Evolutionary conservation across 2,329 filamentous ascomycete genomes (phyloP), one percentile per base, ranked within the genome.

Genomic region (Orbilia javanica): DNA sequence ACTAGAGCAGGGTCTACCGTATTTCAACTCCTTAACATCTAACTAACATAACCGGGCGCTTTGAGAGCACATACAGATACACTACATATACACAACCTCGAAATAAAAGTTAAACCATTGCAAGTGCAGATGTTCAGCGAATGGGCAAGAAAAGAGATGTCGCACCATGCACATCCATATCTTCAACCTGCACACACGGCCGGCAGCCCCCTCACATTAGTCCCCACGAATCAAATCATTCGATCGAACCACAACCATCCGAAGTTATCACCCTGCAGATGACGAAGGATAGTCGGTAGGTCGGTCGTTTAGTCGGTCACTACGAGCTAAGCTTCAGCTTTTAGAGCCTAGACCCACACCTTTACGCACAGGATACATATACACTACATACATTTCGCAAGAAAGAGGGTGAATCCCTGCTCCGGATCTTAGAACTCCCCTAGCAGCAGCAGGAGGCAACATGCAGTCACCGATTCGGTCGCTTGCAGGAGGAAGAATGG

Each of bases 191-290:
- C 42, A n/a, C 50, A 20, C 50, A 31, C 25, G 29, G 50, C 50
- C 29, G 10, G 10, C 31, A 4, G 31, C 27, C 46, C 50, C 50
- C 50, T 53, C 50, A 53, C 25, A 31, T n/a, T 1, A 18, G 20
- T 44, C 42, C 34, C 34, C 31, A 39, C 55, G 31, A 60, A 60
- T 60, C 55, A 60, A 42, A 42, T 42, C 55, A 15, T 27, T 42
- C 55, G 0, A 42, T 60, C 55, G 27, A 60, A 60, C 55, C 55
- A 60, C 55, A 60, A 39, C 55, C 55, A 42, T 60, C 55, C 55
- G 55, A 60, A 60, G 34, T 27, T 25, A 39, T 27, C 55, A 60
- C 55, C 55, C 55, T 60, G 55, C 55, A 60, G 55, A 53, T 68
- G 65, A 42, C 50, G 50, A 53, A 67, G 46, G 44, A 48, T 6